Evolutionary conservation across 108 stramenopile species (phyloP).

Genomic region (Skeletonema marinoi): DNA sequence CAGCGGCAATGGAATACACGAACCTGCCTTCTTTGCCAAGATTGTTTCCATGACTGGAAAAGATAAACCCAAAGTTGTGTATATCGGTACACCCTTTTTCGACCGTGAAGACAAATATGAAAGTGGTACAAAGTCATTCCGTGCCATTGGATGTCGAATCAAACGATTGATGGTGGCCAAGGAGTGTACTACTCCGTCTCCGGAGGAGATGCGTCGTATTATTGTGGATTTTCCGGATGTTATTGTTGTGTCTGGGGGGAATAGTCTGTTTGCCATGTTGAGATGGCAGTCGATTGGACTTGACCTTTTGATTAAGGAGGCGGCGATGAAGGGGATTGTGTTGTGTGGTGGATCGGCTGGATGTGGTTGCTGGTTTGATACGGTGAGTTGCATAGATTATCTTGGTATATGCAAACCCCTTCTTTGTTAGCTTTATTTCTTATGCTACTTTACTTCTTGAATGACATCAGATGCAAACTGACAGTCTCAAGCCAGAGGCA

Average conservation of each 20-base stretch:
- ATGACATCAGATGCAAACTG: not conserved
- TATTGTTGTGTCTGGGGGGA: slow-evolving; percentile 8
- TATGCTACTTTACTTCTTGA: not conserved
- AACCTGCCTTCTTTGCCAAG: slow-evolving; percentile 5
- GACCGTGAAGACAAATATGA: slow-evolving; percentile 7
- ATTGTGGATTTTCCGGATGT: slow-evolving; percentile 14
- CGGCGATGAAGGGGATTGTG: slow-evolving; percentile 4
- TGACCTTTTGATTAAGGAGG: slow-evolving; percentile 8
- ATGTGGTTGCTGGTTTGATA: slow-evolving; percentile 7
- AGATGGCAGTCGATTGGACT: slow-evolving; percentile 17
- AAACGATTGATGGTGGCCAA: slow-evolving; percentile 12
- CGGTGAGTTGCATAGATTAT: slow-evolving; percentile 10
- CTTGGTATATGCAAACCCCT: not conserved
- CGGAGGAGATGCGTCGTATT: slow-evolving; percentile 17
- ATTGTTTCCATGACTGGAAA: slow-evolving; percentile 4
- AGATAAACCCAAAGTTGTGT: slow-evolving; percentile 6
- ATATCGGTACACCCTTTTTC: slow-evolving; percentile 9
- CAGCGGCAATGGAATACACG: slow-evolving; percentile 2
- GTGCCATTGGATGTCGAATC: slow-evolving; percentile 1
- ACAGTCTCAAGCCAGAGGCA: slow-evolving; percentile 4
- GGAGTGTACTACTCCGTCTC: slow-evolving; percentile 10
- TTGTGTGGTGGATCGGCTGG: slow-evolving; percentile 16
- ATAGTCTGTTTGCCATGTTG: slow-evolving; percentile 14
- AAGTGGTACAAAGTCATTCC: slow-evolving; percentile 8
- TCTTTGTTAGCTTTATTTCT: not conserved